A percentile compares a stretch with the other conserved stretches of the same genome.
phyloP scores from a whole-genome alignment of 352 stramenopile genomes.

The Phytopythium ostracodes region DNA sequence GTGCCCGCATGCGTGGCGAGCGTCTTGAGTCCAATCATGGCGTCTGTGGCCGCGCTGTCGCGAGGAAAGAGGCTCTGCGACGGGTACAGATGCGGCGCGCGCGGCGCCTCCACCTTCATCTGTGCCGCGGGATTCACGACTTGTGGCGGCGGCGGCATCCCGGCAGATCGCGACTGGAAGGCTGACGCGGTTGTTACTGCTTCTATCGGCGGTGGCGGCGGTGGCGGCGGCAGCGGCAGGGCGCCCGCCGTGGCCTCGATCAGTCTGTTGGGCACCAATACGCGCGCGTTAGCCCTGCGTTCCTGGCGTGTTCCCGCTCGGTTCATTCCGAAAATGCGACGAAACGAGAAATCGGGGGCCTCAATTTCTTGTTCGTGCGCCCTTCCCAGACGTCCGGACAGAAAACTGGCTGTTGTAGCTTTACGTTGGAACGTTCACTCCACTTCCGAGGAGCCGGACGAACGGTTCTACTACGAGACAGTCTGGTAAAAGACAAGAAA shows the following conservation, averaged over 20 bases:
- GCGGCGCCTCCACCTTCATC: constrained; percentile 14
- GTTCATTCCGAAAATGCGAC: background rate
- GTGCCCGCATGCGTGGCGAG: constrained; percentile 22
- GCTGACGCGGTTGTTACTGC: no score
- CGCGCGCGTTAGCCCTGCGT: background rate
- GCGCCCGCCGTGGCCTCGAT: background rate
- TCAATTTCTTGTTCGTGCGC: background rate
- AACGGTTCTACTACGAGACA: background rate
- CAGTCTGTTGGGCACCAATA: background rate
- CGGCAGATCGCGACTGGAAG: background rate
- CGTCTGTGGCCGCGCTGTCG: constrained; percentile 16
- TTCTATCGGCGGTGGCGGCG: background rate
- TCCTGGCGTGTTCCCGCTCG: background rate
- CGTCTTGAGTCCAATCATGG: constrained; percentile 32
- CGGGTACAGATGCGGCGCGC: constrained; percentile 19
- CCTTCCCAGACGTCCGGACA: constrained; percentile 3
- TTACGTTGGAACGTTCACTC: background rate
- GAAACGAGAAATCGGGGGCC: background rate
- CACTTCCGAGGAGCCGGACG: background rate
- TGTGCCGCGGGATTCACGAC: background rate
- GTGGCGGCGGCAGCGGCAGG: background rate
- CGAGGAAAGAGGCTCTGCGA: constrained; percentile 11
- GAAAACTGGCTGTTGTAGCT: constrained; percentile 1
- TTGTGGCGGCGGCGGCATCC: constrained; percentile 5
- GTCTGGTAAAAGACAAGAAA: background rate